A percentile compares a stretch with the other conserved stretches of the same genome.
Evolutionary conservation across 768 basidiomycete genomes (phyloP).

Genomic region (Suillus discolor): DNA sequence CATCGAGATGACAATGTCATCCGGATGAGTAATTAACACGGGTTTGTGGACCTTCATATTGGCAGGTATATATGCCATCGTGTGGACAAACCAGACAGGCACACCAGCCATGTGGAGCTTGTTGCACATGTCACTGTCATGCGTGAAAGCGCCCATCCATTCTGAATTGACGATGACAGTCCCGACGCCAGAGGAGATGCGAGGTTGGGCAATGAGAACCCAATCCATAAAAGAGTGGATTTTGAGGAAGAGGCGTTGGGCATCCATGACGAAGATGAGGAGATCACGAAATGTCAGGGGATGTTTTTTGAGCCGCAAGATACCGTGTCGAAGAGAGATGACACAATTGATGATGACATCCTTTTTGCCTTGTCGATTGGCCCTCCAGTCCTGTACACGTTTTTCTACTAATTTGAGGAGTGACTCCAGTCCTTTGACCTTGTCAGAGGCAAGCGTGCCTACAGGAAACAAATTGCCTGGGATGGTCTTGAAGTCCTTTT

Average conservation of each 20-base stretch:
- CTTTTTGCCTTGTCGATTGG: not conserved
- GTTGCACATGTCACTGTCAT: not conserved
- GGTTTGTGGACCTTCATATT: not conserved
- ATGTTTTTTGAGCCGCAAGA: not conserved
- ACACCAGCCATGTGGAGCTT: not conserved
- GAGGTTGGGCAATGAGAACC: not conserved
- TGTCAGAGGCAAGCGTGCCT: not conserved
- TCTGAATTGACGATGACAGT: not conserved
- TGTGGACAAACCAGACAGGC: not conserved
- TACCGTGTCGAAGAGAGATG: not conserved
- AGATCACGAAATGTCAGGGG: not conserved
- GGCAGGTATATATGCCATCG: not conserved
- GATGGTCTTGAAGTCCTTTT: not conserved
- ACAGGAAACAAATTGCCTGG: conserved; percentile 2
- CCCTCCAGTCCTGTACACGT: not conserved
- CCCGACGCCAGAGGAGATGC: not conserved
- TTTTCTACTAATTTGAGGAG: not conserved
- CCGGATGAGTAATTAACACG: not conserved
- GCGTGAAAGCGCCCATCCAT: not conserved
- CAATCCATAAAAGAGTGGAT: not conserved
- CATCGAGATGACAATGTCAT: not conserved
- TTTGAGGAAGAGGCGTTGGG: not conserved
- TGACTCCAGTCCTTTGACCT: not conserved
- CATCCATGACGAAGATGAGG: not conserved
- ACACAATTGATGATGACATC: not conserved